Conservation (phyloP, 2,329 filamentous ascomycete species). For the Trichoderma sp. region DNA sequence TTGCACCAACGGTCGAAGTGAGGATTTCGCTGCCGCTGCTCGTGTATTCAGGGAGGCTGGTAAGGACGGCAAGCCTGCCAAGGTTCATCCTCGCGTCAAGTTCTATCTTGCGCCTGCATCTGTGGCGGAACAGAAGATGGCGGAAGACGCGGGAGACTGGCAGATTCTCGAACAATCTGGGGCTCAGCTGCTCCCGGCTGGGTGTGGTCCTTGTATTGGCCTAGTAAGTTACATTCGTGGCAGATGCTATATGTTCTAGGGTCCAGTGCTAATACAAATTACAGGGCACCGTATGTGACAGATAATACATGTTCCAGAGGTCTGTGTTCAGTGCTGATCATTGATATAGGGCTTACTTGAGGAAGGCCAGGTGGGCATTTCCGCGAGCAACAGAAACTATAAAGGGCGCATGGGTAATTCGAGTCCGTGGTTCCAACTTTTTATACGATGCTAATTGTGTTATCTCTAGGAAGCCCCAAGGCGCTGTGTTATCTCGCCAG, state of each 20-base stretch:
- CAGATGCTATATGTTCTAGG: not conserved
- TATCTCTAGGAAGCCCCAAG: slow-evolving; percentile 40
- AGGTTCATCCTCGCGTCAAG: slow-evolving; percentile 73
- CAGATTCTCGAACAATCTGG: slow-evolving; percentile 78
- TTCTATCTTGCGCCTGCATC: slow-evolving; percentile 93
- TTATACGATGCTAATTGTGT: not conserved
- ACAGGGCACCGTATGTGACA: not conserved
- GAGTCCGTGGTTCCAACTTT: not conserved
- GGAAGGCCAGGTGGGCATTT: slow-evolving; percentile 82
- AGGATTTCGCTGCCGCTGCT: slow-evolving; percentile 60
- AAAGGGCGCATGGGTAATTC: slow-evolving; percentile 78
- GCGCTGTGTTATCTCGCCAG: slow-evolving; percentile 73
- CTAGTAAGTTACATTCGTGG: slow-evolving; percentile 41
- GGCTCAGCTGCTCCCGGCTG: slow-evolving; percentile 68
- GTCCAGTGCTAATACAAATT: not conserved
- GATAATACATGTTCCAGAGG: not conserved
- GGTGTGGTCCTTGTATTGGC: slow-evolving; percentile 86
- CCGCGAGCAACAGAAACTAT: slow-evolving; percentile 84
- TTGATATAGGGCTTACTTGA: slow-evolving; percentile 72
- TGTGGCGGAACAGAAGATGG: slow-evolving; percentile 65
- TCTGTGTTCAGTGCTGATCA: not conserved
- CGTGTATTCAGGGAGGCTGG: slow-evolving; percentile 78
- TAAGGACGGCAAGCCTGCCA: slow-evolving; percentile 62
- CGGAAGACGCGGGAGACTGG: slow-evolving; percentile 61
- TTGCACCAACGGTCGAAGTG: slow-evolving; percentile 83